Percentiles rank a stretch among this genome's conserved stretches.
Conservation (phyloP, 805 yeast species). For the Nakazawaea ernobii region DNA sequence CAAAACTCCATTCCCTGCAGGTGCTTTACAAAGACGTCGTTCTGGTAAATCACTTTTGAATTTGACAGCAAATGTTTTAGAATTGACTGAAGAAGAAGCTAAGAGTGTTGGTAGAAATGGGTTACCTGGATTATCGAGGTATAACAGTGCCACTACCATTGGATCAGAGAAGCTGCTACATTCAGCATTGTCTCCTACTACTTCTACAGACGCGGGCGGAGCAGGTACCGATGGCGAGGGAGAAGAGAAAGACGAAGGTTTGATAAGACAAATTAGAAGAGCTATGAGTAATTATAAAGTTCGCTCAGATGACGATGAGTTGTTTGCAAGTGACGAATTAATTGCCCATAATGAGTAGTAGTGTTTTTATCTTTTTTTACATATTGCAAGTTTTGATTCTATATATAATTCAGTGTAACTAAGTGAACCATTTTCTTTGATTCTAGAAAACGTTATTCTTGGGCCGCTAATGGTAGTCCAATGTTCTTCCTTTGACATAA, state of each 20-base stretch:
- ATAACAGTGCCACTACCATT: constrained; percentile 7
- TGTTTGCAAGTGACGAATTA: constrained; percentile 49
- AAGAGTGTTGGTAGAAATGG: constrained; percentile 19
- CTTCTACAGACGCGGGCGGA: constrained; percentile 2
- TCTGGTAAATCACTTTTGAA: constrained; percentile 71
- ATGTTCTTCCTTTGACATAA: no score
- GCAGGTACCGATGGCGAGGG: constrained; percentile 3
- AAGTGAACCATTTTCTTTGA: not conserved
- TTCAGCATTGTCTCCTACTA: constrained; percentile 8
- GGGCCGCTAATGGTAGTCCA: no score
- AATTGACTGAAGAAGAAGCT: constrained; percentile 58
- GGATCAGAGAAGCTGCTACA: constrained; percentile 8
- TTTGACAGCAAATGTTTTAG: constrained; percentile 61
- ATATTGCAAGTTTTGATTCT: not conserved
- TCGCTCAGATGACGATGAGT: constrained; percentile 32
- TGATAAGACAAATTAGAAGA: constrained; percentile 34
- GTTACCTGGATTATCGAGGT: constrained; percentile 27
- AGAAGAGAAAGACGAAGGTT: constrained; percentile 23
- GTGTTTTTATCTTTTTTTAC: not conserved
- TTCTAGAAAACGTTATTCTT: no score
- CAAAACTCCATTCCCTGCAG: constrained; percentile 39
- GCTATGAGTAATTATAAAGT: constrained; percentile 32
- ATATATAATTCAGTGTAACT: not conserved
- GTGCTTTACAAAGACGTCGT: constrained; percentile 54
- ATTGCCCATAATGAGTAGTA: constrained; percentile 33